Conservation (phyloP, 306 rosid genomes). For the Quercus gilva region DNA sequence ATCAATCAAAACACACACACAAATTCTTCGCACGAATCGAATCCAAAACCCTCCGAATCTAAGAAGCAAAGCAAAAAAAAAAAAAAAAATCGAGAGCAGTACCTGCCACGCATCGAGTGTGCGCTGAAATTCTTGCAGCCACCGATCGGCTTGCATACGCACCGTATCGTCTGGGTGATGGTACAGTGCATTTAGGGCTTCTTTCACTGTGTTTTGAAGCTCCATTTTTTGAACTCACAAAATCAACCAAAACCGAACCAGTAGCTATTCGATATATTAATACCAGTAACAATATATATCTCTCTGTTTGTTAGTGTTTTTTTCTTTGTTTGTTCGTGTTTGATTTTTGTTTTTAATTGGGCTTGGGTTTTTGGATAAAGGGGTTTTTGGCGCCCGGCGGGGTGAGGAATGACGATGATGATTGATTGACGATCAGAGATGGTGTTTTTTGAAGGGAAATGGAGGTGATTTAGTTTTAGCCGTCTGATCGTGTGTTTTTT, state of each 20-base stretch:
- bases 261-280: conserved; percentile 15
- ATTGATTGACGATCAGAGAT: conserved; percentile 6
- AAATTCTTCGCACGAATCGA: conserved; percentile 9
- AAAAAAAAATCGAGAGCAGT: conserved; percentile 6
- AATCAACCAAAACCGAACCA: not conserved
- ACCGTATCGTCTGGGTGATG: conserved; percentile 92
- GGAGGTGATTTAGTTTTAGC: not conserved
- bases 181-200: conserved; percentile 98
- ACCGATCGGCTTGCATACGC: conserved; percentile 97
- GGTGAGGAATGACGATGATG: conserved; percentile 20
- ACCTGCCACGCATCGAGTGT: conserved; percentile 99
- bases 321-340: not conserved
- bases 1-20: not conserved
- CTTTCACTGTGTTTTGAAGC: conserved; percentile 88
- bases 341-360: conserved; percentile 7
- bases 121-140: conserved; percentile 90
- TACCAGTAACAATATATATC: not conserved
- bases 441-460: not conserved
- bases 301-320: conserved; percentile 20
- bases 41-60: conserved; percentile 17
- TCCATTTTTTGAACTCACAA: conserved; percentile 61
- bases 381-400: conserved; percentile 87
- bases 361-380: conserved; percentile 31
- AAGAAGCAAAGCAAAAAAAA: not conserved
- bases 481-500: conserved; percentile 38